A percentile compares a stretch with the other conserved stretches of the same genome.
Conservation (phyloP, 225 moss, liverwort and hornwort genomes). For the Straminergon stramineum region DNA sequence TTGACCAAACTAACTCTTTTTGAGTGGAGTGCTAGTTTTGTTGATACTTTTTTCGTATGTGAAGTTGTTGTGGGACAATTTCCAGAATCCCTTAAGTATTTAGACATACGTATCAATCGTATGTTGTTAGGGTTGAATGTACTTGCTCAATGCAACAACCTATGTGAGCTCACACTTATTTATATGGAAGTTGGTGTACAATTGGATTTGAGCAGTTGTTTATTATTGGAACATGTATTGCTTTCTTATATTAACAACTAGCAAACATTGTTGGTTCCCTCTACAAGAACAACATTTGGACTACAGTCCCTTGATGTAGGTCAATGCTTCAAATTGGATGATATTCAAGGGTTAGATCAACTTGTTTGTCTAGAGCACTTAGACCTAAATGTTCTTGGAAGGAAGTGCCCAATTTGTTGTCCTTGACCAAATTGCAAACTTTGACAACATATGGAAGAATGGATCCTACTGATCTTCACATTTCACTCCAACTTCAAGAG, state of each 20-base stretch:
- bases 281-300: neutral
- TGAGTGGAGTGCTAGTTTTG: neutral
- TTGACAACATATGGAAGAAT: accelerated
- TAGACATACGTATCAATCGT: neutral
- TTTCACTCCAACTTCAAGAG: neutral
- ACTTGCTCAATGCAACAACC: neutral
- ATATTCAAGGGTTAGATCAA: neutral
- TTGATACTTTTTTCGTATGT: too few relatives aligned
- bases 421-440: neutral
- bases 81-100: neutral
- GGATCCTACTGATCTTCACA: neutral
- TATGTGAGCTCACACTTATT: neutral
- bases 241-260: neutral
- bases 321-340: neutral
- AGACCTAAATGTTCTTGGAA: neutral
- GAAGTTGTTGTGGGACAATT: neutral
- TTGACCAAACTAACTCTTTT: neutral
- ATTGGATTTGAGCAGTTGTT: neutral
- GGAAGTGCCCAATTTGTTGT: neutral
- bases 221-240: neutral
- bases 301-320: neutral
- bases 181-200: neutral
- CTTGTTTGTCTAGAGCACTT: too few relatives aligned
- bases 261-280: neutral
- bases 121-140: neutral